Evolutionary conservation across 2,329 filamentous ascomycete genomes (phyloP).

Genomic region (Trichophyton mentagrophytes): DNA sequence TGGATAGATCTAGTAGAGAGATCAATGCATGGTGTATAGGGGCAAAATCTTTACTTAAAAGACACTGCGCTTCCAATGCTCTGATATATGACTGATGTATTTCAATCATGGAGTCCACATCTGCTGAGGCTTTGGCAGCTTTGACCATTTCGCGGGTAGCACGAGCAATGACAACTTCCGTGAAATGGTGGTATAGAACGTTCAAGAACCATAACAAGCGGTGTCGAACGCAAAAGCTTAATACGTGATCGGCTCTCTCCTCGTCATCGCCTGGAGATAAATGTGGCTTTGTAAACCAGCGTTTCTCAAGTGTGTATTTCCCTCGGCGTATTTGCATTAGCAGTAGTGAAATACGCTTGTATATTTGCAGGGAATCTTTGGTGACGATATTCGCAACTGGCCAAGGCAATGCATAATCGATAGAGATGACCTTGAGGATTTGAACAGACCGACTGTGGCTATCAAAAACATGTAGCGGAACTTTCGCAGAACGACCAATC

Average conservation of each 20-base stretch:
- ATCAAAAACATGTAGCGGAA: conserved; percentile 32
- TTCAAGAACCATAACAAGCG: conserved; percentile 67
- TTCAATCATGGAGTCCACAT: conserved; percentile 69
- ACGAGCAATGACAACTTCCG: conserved; percentile 56
- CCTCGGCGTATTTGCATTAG: conserved; percentile 67
- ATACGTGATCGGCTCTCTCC: conserved; percentile 19
- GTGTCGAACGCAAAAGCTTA: conserved; percentile 44
- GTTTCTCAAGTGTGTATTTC: conserved; percentile 50
- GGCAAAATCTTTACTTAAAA: conserved; percentile 54
- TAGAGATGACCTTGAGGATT: conserved; percentile 48
- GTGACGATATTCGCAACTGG: conserved; percentile 59
- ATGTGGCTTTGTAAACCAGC: conserved; percentile 29
- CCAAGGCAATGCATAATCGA: conserved; percentile 57
- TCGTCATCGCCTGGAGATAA: conserved; percentile 27
- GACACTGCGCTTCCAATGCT: conserved; percentile 52
- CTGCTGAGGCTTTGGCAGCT: conserved; percentile 48
- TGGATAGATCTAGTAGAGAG: conserved; percentile 62
- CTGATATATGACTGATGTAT: conserved; percentile 54
- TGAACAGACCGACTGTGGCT: conserved; percentile 47
- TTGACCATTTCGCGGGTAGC: conserved; percentile 44
- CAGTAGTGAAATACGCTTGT: conserved; percentile 61
- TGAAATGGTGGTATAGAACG: conserved; percentile 61
- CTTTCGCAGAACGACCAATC: conserved; percentile 40
- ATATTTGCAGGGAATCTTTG: conserved; percentile 48
- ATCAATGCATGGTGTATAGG: conserved; percentile 62